Evolutionary conservation across 768 basidiomycete genomes (phyloP), one percentile per base, ranked within the genome.

Genomic region (Pulveroboletus sp.): DNA sequence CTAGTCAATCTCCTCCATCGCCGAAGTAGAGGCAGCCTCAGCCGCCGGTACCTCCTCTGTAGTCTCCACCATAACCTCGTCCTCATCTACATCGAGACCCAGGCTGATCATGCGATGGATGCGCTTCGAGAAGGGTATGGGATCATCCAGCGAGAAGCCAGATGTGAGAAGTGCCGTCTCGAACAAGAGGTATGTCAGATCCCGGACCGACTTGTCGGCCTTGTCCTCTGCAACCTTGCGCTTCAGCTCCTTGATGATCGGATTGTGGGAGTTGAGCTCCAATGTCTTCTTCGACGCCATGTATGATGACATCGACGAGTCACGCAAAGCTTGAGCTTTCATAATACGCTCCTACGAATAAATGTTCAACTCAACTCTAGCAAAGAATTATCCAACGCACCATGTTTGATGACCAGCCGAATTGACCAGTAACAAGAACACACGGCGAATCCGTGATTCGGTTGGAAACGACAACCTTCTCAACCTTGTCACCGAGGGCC

Each of bases 381-480:
- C 8, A 5, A 27, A 4, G 8, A 30, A 24, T 12, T 31, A 38
- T 27, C 49, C 14, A 21, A 27, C 78, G 40, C 56, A 85, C 88
- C 95, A 98, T 98, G 80, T 97, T 97, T 49, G 94, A 93, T 26
- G 93, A 96, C 95, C 95, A 99, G 49, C 95, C 96, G 73, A 97
- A 99, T 71, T 97, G 94, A 50, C 95, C 95, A 52, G 96, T 98
- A 66, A 97, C 93, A 63, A 95, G 85, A 39, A 96, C 95, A 69
- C 87, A 97, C 54, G 93, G 94, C 17, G 93, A 96, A 72, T 95
- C 93, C 61, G 83, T 79, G 76, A 99, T 95, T 72, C 95, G 92
- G 83, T 95, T 97, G 40, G 95, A 98, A 59, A 97, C 78, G 56
- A 95, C 82, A 21, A 99, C 95, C 80, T 99, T 99, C 82, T 99